Percentiles rank a stretch among this genome's conserved stretches.
Evolutionary conservation across 176 grass and related monocot genomes (phyloP).

Genomic region (Triticum turgidum): DNA sequence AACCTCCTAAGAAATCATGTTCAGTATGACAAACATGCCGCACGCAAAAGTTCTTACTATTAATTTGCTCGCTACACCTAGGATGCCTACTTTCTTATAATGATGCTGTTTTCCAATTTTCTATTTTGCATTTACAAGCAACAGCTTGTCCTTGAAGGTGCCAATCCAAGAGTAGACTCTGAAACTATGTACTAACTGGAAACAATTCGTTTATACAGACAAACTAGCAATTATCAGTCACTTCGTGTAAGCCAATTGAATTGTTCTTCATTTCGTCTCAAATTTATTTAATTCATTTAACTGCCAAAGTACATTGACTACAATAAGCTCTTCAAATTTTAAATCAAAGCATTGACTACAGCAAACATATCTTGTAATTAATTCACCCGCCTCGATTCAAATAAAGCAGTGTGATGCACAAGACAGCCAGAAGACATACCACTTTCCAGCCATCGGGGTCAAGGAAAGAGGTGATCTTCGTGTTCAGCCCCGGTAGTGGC

Average conservation of each 20-base stretch:
- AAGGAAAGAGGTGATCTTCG: slow-evolving; percentile 88
- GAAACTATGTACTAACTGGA: not conserved
- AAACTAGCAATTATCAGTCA: not conserved
- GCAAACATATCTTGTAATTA: not conserved
- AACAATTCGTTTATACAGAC: not conserved
- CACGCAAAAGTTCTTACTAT: not conserved
- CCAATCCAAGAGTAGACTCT: slow-evolving; percentile 5
- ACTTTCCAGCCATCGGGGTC: slow-evolving; percentile 99
- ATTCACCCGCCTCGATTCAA: not conserved
- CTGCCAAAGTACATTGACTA: too few relatives aligned
- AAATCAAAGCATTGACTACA: not conserved
- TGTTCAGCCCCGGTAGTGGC: slow-evolving; percentile 79
- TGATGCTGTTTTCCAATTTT: not conserved
- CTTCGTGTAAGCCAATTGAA: not conserved
- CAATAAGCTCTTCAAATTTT: not conserved
- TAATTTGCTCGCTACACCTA: not conserved
- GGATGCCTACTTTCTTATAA: not conserved
- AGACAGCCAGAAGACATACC: slow-evolving; percentile 43
- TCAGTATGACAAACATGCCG: not conserved
- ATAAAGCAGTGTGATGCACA: not conserved
- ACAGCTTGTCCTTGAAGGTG: not conserved
- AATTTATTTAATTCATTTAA: not conserved
- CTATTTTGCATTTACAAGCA: not conserved
- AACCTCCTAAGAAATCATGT: not conserved
- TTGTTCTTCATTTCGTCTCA: not conserved